Evolutionary conservation across 768 basidiomycete genomes (phyloP).

Genomic region (Trametes maxima): DNA sequence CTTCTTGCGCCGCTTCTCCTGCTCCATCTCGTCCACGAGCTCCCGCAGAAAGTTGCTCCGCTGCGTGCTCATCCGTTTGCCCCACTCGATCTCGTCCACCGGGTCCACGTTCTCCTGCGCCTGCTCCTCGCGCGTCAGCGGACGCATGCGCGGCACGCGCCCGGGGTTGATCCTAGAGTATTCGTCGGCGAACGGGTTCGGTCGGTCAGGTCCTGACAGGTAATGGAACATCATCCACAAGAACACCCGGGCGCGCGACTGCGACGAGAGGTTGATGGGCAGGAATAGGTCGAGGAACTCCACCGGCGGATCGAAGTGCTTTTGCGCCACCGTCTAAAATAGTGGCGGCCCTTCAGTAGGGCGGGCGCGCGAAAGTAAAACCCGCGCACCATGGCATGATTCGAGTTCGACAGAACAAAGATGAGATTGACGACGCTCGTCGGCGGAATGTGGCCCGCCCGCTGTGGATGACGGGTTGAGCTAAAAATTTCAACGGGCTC

Average conservation of each 20-base stretch:
- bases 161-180: constrained; percentile 57
- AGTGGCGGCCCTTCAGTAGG: neutral
- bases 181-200: constrained; percentile 79
- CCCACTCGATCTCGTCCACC: constrained; percentile 76
- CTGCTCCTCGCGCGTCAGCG: constrained; percentile 57
- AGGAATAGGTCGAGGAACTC: constrained; percentile 88
- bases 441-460: constrained; percentile 64
- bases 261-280: constrained; percentile 70
- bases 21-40: constrained; percentile 53
- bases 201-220: constrained; percentile 60
- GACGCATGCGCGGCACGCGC: constrained; percentile 64
- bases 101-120: constrained; percentile 77
- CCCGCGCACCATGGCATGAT: constrained; percentile 62
- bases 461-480: constrained; percentile 39
- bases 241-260: constrained; percentile 75
- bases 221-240: constrained; percentile 86
- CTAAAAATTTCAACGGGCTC: constrained; percentile 8
- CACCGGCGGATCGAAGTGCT: constrained; percentile 73
- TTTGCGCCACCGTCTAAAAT: constrained; percentile 41
- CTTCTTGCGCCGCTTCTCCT: constrained; percentile 45
- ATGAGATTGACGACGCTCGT: constrained; percentile 87
- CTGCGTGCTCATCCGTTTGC: constrained; percentile 68
- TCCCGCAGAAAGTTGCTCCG: constrained; percentile 73
- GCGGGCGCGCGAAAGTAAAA: neutral
- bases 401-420: constrained; percentile 74